Base-by-base conservation (phyloP, 495 filamentous ascomycete species). In the Mytilinidion resinicola region DNA sequence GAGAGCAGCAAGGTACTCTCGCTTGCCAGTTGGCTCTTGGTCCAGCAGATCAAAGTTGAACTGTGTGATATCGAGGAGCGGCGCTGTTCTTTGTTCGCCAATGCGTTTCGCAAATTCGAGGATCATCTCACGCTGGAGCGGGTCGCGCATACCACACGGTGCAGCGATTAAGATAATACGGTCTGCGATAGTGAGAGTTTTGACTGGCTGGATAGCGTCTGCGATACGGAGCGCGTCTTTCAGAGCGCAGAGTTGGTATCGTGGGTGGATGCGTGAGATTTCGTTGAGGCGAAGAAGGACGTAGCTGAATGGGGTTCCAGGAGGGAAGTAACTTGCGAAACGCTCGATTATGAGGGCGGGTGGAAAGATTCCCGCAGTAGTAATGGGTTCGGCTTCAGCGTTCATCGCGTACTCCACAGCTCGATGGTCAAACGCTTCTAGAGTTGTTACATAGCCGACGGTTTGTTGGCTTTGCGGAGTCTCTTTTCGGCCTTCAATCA, bases 251-350 rank as follows among this genome's bases (percentile, higher is more conserved):
- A 96, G 64, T 65, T 90, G 85, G 71, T 93, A 99, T 10, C 80
- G 73, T 0, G 78, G 70, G 57, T 82, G 78, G 8, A 85, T 69
- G 51, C 74, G 68, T 0, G 81, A 74, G 34, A 90, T 73, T 55
- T 91, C 85, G 51, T 86, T 73, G 21, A 96, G 68, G 4, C 86
- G 84, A 42, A 81, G 74, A 53, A 96, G 67, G 53, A 96, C 80
- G 67, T 87, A 92, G 66, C 81, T 81, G 64, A 96, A 86, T 1
- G 89, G 86, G 0, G 85, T 87, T 9, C 78, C 74, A 5, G 84
- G 78, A 3, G 90, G 89, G 70, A 93, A 96, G 62, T 89, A 90
- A 1, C 78, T 76, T 8, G 85, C 77, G 63, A 97, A 90, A 21
- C 80, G 78, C 61, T 89, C 77, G 38, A 95, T 75, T 12, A 89